phyloP scores from a whole-genome alignment of 352 stramenopile genomes.

The Pseudoperonospora humuli region DNA sequence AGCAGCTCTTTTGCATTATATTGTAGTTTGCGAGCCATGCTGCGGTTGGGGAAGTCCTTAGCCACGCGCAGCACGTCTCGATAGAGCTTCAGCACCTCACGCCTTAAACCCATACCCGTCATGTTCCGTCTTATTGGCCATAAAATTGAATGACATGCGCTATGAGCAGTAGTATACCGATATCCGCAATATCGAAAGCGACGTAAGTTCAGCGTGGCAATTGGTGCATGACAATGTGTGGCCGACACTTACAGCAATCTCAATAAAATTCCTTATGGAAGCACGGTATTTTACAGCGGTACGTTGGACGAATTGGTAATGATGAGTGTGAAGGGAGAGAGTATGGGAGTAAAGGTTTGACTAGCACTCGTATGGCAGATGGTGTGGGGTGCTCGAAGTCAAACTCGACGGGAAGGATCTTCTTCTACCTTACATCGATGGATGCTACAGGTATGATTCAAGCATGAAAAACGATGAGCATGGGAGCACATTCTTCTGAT shows the following conservation, averaged over 20 bases:
- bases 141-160: too few relatives aligned
- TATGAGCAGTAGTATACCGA: too few relatives aligned
- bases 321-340: background rate
- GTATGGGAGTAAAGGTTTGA: background rate
- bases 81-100: slow-evolving; percentile 57
- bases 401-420: slow-evolving; percentile 52
- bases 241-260: slow-evolving; percentile 58
- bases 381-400: slow-evolving; percentile 37
- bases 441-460: slow-evolving; percentile 36
- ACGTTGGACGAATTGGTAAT: slow-evolving; percentile 1
- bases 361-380: slow-evolving; percentile 23
- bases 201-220: slow-evolving; percentile 30
- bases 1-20: slow-evolving; percentile 73
- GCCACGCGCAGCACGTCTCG: slow-evolving; percentile 44
- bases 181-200: too few relatives aligned
- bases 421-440: slow-evolving; percentile 61
- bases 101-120: slow-evolving; percentile 24
- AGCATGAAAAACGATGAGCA: too few relatives aligned
- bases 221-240: slow-evolving; percentile 62
- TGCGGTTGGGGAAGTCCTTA: slow-evolving; percentile 45
- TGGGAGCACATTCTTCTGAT: background rate
- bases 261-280: slow-evolving; percentile 46
- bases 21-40: slow-evolving; percentile 58
- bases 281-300: slow-evolving; percentile 67
- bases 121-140: slow-evolving; percentile 16